Evolutionary conservation across 108 stramenopile genomes (phyloP).

Genomic region (Skeletonema costatum): DNA sequence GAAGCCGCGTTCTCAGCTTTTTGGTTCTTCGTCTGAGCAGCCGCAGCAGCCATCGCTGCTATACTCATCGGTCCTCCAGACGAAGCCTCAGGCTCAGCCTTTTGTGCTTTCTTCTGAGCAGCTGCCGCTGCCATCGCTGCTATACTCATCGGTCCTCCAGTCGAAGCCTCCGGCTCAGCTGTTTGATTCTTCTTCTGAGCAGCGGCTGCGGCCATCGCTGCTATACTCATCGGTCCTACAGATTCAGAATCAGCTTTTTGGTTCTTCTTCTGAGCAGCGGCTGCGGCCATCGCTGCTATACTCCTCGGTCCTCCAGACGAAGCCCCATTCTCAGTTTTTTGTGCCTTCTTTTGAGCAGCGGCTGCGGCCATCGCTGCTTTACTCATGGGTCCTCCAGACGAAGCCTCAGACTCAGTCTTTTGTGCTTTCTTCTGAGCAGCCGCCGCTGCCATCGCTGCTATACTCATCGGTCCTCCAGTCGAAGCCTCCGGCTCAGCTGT

Average conservation of each 20-base stretch:
- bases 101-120: background rate
- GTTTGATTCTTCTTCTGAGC: background rate
- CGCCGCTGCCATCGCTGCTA: constrained; percentile 4
- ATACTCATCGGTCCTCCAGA: background rate
- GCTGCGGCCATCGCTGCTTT: constrained; percentile 5
- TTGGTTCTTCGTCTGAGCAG: background rate
- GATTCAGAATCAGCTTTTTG: no score
- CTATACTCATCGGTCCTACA: background rate
- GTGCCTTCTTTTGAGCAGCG: background rate
- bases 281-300: no score
- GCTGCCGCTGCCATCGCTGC: constrained; percentile 5
- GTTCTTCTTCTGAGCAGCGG: no score
- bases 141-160: background rate
- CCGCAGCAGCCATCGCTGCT: constrained; percentile 4
- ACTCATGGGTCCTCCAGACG: background rate
- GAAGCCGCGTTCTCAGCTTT: no score
- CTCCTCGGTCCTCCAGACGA: background rate
- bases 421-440: constrained; percentile 8
- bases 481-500: background rate
- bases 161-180: background rate
- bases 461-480: background rate
- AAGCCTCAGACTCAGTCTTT: background rate
- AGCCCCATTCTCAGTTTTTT: background rate
- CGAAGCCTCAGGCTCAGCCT: background rate
- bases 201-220: background rate